phyloP scores from a whole-genome alignment of 768 basidiomycete species.

The Mrakia hoshinonis region DNA sequence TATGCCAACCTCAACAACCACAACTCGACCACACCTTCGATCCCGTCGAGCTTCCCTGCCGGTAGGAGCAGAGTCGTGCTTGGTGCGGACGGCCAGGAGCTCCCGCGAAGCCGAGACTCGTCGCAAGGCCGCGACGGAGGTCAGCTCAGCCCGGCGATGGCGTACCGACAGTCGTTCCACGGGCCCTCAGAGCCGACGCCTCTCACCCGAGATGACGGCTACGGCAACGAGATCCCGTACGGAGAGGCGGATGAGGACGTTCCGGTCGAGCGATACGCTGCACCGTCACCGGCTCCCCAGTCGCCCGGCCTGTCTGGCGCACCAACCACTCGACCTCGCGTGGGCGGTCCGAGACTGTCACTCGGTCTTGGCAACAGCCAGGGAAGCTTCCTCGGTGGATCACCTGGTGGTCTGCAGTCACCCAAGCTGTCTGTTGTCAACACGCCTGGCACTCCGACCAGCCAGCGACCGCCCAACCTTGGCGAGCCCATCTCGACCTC shows the following conservation, averaged over 20 bases:
- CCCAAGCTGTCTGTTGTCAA: no score
- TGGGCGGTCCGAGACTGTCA: slow-evolving; percentile 1
- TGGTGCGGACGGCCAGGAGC: not conserved
- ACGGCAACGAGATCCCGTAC: slow-evolving; percentile 26
- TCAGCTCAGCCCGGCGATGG: slow-evolving; percentile 19
- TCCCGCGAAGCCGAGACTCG: not conserved
- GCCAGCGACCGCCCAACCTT: not conserved
- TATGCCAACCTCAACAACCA: not conserved
- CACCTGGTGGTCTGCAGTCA: not conserved
- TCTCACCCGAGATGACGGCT: slow-evolving; percentile 18
- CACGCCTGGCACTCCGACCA: no score
- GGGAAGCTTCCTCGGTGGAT: not conserved
- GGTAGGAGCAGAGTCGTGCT: not conserved
- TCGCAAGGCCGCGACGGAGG: not conserved
- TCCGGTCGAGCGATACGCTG: not conserved
- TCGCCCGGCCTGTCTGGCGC: not conserved
- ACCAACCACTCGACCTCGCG: not conserved
- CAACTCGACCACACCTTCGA: not conserved
- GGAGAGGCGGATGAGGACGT: slow-evolving; percentile 17
- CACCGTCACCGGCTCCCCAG: not conserved
- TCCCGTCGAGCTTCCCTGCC: not conserved
- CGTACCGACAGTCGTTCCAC: slow-evolving; percentile 19
- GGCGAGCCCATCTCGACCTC: not conserved
- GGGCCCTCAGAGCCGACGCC: not conserved
- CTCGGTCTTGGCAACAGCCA: slow-evolving; percentile 8